Evolutionary conservation across 768 basidiomycete species (phyloP).

Genomic region (Chiua virens): DNA sequence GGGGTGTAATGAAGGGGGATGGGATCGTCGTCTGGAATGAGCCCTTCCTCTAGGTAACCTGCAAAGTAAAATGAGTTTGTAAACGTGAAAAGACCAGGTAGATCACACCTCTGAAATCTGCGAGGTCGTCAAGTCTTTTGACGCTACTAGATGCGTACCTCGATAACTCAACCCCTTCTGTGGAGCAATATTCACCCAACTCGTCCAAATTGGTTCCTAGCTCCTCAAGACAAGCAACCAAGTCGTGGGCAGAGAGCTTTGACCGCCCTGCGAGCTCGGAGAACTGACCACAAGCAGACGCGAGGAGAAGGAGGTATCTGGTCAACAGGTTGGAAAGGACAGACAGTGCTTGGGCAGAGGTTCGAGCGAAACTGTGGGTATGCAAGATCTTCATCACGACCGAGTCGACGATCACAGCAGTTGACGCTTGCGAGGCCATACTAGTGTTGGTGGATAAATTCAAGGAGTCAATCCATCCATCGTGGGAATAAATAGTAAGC

Average conservation of each 20-base stretch:
- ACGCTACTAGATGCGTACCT: conserved; percentile 65
- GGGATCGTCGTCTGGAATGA: conserved; percentile 55
- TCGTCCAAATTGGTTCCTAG: conserved; percentile 73
- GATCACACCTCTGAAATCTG: conserved; percentile 67
- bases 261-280: conserved; percentile 74
- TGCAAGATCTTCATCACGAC: conserved; percentile 70
- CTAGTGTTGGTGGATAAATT: not conserved
- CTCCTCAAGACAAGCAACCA: conserved; percentile 66
- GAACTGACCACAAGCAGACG: conserved; percentile 68
- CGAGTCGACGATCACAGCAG: conserved; percentile 64
- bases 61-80: conserved; percentile 27
- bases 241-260: conserved; percentile 57
- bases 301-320: conserved; percentile 67
- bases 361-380: conserved; percentile 72
- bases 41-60: conserved; percentile 63
- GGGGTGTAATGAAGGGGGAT: conserved; percentile 52
- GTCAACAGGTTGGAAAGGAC: conserved; percentile 75
- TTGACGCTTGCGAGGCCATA: conserved; percentile 41
- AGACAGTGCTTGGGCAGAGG: conserved; percentile 69
- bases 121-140: conserved; percentile 68
- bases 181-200: conserved; percentile 60
- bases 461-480: too few relatives aligned
- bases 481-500: too few relatives aligned
- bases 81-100: conserved; percentile 2
- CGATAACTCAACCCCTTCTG: conserved; percentile 67